phyloP scores from a whole-genome alignment of 2,329 filamentous ascomycete genomes.

The Myriosclerotinia duriaeana region DNA sequence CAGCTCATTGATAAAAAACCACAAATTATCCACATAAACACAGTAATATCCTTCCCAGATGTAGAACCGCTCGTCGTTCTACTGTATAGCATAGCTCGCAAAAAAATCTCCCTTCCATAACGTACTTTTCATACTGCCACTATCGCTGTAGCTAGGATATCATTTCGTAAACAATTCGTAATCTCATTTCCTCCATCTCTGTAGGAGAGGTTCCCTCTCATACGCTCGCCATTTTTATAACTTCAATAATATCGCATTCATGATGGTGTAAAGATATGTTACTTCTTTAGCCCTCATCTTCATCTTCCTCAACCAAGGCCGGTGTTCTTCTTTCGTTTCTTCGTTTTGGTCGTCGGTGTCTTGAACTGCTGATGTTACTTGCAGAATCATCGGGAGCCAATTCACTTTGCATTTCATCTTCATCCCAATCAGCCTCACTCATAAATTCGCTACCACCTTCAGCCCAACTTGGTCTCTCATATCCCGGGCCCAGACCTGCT shows the following conservation, averaged over 20 bases:
- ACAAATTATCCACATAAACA: neutral
- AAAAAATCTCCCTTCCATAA: slow-evolving; percentile 2
- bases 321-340: slow-evolving; percentile 69
- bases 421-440: slow-evolving; percentile 41
- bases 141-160: slow-evolving; percentile 17
- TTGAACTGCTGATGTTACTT: slow-evolving; percentile 74
- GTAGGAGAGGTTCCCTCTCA: slow-evolving; percentile 1
- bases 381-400: slow-evolving; percentile 77
- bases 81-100: neutral
- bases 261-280: neutral
- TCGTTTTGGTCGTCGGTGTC: slow-evolving; percentile 65
- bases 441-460: slow-evolving; percentile 49
- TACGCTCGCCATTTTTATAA: slow-evolving; percentile 11
- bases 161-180: slow-evolving; percentile 28
- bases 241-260: slow-evolving; percentile 10
- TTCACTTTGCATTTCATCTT: slow-evolving; percentile 55
- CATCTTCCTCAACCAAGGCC: slow-evolving; percentile 71
- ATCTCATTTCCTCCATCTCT: slow-evolving; percentile 19
- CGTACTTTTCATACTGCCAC: slow-evolving; percentile 14
- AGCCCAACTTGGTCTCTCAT: slow-evolving; percentile 38
- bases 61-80: neutral
- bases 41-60: neutral
- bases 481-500: slow-evolving; percentile 38
- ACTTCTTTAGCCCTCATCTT: slow-evolving; percentile 47
- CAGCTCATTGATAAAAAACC: neutral